phyloP scores from a whole-genome alignment of 2,329 filamentous ascomycete genomes.

The Paracorniculantispora psalliotae region DNA sequence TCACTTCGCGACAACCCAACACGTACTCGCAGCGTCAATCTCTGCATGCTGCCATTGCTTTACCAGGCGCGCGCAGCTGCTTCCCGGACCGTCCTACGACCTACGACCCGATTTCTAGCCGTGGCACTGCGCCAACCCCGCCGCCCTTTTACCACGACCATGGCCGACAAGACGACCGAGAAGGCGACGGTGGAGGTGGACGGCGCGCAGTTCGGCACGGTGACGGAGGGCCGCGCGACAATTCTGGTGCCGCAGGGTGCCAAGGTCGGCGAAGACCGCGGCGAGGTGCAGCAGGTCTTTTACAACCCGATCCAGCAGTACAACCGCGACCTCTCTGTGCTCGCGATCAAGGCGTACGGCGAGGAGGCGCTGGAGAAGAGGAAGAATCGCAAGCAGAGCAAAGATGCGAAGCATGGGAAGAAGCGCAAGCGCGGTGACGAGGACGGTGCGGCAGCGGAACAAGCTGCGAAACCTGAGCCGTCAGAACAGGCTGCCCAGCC shows the following conservation, averaged over 20 bases:
- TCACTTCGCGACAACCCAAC: slow-evolving; percentile 1
- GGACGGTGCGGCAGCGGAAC: slow-evolving; percentile 21
- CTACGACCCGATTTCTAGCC: neutral
- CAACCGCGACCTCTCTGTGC: slow-evolving; percentile 89
- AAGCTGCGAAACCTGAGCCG: neutral
- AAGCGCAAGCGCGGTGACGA: slow-evolving; percentile 34
- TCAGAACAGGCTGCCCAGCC: slow-evolving; percentile 5
- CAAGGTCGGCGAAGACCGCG: slow-evolving; percentile 45
- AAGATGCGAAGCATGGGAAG: slow-evolving; percentile 35
- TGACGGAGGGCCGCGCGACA: slow-evolving; percentile 53
- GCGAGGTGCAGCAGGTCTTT: slow-evolving; percentile 75
- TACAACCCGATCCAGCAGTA: slow-evolving; percentile 99
- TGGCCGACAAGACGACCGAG: slow-evolving; percentile 3
- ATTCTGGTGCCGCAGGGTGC: slow-evolving; percentile 49
- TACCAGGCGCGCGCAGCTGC: neutral
- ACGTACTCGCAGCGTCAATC: neutral
- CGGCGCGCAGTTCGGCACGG: slow-evolving; percentile 46
- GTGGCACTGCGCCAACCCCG: neutral
- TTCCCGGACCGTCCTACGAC: neutral
- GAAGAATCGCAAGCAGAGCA: slow-evolving; percentile 21
- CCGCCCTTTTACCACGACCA: neutral
- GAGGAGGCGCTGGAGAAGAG: slow-evolving; percentile 54
- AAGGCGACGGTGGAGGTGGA: slow-evolving; percentile 28
- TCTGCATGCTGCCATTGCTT: slow-evolving; percentile 1
- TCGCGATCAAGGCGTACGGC: slow-evolving; percentile 86